Base-by-base conservation (phyloP, 176 grass and related monocot species). In the Eremochloa ophiuroides region DNA sequence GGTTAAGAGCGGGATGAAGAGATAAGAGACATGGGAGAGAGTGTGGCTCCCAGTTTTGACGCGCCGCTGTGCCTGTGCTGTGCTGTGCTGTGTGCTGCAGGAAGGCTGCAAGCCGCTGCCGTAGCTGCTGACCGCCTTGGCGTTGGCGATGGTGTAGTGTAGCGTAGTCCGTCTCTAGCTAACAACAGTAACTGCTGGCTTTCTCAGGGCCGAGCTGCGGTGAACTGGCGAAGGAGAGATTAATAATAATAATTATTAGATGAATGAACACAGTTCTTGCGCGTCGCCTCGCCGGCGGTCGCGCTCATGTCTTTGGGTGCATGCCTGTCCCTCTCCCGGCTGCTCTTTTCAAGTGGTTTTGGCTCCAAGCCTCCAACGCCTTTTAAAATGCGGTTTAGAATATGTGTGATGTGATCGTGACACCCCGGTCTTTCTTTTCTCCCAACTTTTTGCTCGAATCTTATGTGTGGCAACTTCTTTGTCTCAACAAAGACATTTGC, bases 1-100 rank as follows among this genome's bases (percentile, higher is more conserved):
- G 34, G 34, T 35, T 35, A 35, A 35, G 34, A 35, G 34, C 34
- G 76, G 34, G 34, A 85, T 88, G 86, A 79, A 51, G 55, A 20
- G 85, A 81, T 84, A 85, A 85, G 85, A 90, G 34, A 35, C 34
- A 35, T 35, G 34, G 34, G 34, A 35, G 81, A 68, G 81, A 88
- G 77, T 77, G 82, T 88, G 89, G 85, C 87, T 69, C 76, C 87
- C 82, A 85, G 58, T 85, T 89, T 85, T 89, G 88, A 89, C 83
- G 83, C 83, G 78, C 71, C 77, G 77, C 77, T 89, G 14, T 43
- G n/a, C n/a, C n/a, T n/a, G n/a, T n/a, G n/a, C n/a, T n/a, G n/a
- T n/a, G n/a, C n/a, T n/a, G n/a, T n/a, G n/a, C n/a, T n/a, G n/a
- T n/a, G n/a, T n/a, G n/a, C 37, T 10, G 22, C n/a, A n/a, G 18